Conservation (phyloP, 345 rosid genomes). For the Physaria fendleri region DNA sequence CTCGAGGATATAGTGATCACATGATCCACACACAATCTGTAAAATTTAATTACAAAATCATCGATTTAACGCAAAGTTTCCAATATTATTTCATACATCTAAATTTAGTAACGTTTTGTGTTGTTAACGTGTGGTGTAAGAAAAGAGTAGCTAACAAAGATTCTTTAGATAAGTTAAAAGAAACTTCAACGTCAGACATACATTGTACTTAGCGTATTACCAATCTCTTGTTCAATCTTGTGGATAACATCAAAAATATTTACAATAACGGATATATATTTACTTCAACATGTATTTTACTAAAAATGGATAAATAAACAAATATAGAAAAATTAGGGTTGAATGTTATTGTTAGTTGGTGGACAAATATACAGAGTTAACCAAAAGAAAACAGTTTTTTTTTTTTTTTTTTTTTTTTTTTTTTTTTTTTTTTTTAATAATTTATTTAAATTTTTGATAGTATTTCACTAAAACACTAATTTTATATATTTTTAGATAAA, state of each 20-base stretch:
- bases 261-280: background rate
- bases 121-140: conserved; percentile 16
- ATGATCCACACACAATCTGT: conserved; percentile 1
- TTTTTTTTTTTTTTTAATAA: too few species aligned
- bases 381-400: too few species aligned
- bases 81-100: background rate
- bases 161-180: conserved; percentile 9
- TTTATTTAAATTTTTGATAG: too few species aligned
- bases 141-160: conserved; percentile 4
- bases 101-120: background rate
- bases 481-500: too few species aligned
- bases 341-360: background rate
- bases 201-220: conserved; percentile 22
- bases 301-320: background rate
- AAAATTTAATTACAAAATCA: background rate
- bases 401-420: too few species aligned
- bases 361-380: background rate
- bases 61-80: background rate
- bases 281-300: background rate
- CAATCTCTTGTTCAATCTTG: conserved; percentile 25
- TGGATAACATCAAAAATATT: conserved; percentile 10
- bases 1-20: conserved; percentile 5
- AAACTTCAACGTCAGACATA: conserved; percentile 19
- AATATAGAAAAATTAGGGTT: background rate
- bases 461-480: too few species aligned